Conservation (phyloP, 164 flowering plant species). For the Berberis thunbergii region DNA sequence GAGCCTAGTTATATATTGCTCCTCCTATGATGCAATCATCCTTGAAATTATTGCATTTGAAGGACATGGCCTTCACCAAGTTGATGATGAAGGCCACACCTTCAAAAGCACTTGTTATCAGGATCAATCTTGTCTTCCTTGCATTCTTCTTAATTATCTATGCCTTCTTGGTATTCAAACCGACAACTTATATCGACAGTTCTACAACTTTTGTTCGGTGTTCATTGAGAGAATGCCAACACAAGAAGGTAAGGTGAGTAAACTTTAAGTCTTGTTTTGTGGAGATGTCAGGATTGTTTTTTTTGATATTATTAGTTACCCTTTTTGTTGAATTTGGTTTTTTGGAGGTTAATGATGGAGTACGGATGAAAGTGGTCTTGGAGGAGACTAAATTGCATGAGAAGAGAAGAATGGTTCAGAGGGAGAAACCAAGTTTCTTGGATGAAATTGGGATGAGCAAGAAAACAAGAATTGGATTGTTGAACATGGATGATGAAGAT, state of each 20-base stretch:
- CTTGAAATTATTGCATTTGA: constrained; percentile 1
- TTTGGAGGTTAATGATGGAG: constrained; percentile 31
- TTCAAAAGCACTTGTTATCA: constrained; percentile 55
- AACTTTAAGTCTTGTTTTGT: neutral
- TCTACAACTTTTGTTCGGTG: constrained; percentile 45
- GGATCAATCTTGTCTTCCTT: constrained; percentile 59
- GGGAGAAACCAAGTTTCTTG: constrained; percentile 53
- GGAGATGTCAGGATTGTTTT: neutral
- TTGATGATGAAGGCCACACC: constrained; percentile 34
- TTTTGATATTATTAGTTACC: neutral
- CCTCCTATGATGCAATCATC: neutral
- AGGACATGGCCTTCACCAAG: constrained; percentile 13
- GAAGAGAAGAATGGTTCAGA: constrained; percentile 17
- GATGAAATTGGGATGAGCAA: constrained; percentile 11
- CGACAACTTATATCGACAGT: constrained; percentile 19
- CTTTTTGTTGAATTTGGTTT: neutral
- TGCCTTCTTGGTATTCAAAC: constrained; percentile 50
- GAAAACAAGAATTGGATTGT: constrained; percentile 47
- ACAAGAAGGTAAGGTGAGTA: constrained; percentile 87
- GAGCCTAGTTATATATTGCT: neutral
- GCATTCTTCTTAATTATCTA: constrained; percentile 51
- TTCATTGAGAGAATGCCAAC: constrained; percentile 64
- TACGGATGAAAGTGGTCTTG: constrained; percentile 42
- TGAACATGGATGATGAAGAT: constrained; percentile 72
- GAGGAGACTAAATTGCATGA: constrained; percentile 21